These are phyloP conservation scores for Cicer yamashitae DNA, from an alignment of 306 rosid genomes.

Conservation along the genomic window DNA sequence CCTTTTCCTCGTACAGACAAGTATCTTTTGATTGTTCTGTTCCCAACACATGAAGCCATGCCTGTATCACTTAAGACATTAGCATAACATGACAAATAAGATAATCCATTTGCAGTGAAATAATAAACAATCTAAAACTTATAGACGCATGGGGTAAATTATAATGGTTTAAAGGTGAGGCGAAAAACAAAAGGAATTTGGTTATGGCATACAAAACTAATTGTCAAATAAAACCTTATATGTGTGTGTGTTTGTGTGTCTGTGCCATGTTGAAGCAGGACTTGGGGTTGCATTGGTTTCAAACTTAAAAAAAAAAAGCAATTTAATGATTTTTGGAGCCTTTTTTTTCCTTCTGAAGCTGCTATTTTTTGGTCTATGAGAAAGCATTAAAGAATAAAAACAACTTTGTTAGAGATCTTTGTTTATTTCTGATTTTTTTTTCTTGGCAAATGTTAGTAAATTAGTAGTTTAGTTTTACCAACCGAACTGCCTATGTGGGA, in stretches of 20 bases:
- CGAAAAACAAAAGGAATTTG: background rate
- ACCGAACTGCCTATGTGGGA: no score
- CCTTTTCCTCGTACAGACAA: conserved; percentile 81
- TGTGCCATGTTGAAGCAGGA: conserved; percentile 15
- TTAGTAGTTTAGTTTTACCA: no score
- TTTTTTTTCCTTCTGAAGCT: background rate
- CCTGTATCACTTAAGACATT: conserved; percentile 56
- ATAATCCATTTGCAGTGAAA: background rate
- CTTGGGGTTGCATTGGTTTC: conserved; percentile 1
- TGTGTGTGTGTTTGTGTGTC: no score
- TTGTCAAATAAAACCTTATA: background rate
- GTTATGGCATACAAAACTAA: conserved; percentile 15
- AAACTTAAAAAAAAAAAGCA: background rate
- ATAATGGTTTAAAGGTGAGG: conserved; percentile 9
- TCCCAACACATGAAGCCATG: conserved; percentile 83
- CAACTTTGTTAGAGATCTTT: background rate
- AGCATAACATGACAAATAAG: conserved; percentile 34
- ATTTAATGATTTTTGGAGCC: background rate
- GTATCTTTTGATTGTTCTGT: conserved; percentile 74
- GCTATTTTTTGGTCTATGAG: background rate
- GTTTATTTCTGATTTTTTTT: background rate
- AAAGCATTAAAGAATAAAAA: background rate
- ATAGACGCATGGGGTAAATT: background rate
- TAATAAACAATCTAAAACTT: conserved; percentile 6
- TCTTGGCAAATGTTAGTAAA: no score